A percentile compares a stretch with the other conserved stretches of the same genome.
Evolutionary conservation across 345 rosid species (phyloP).

Genomic region (Salix koriyanagi): DNA sequence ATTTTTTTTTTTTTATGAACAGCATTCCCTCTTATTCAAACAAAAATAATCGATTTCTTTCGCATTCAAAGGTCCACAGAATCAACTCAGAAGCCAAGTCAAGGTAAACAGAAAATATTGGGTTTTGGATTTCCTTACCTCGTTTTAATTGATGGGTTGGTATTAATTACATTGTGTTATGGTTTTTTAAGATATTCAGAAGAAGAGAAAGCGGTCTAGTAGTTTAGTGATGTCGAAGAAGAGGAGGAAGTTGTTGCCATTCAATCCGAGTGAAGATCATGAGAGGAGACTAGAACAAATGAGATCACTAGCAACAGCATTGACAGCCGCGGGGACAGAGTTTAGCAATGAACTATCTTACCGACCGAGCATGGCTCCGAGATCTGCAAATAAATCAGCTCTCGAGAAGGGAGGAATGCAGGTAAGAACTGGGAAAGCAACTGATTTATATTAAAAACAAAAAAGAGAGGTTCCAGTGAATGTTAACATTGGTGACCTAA

Average conservation of each 20-base stretch:
- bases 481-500: background rate
- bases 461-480: background rate
- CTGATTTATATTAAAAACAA: background rate
- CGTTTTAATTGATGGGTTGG: background rate
- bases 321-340: constrained; percentile 19
- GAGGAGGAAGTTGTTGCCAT: constrained; percentile 24
- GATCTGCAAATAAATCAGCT: constrained; percentile 19
- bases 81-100: constrained; percentile 2
- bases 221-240: constrained; percentile 21
- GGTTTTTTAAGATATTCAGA: background rate
- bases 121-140: background rate
- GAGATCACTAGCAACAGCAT: constrained; percentile 29
- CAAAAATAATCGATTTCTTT: constrained; percentile 32
- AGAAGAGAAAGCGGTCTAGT: constrained; percentile 20
- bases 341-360: constrained; percentile 25
- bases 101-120: background rate
- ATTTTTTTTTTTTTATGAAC: background rate
- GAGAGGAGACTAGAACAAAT: constrained; percentile 21
- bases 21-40: constrained; percentile 32
- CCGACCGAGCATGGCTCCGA: constrained; percentile 19
- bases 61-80: constrained; percentile 20
- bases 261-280: constrained; percentile 24
- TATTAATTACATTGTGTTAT: background rate
- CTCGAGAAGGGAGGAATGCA: constrained; percentile 35
- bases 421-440: constrained; percentile 6